Base-by-base conservation (phyloP, 768 basidiomycete genomes). In the Gautieria morchelliformis region DNA sequence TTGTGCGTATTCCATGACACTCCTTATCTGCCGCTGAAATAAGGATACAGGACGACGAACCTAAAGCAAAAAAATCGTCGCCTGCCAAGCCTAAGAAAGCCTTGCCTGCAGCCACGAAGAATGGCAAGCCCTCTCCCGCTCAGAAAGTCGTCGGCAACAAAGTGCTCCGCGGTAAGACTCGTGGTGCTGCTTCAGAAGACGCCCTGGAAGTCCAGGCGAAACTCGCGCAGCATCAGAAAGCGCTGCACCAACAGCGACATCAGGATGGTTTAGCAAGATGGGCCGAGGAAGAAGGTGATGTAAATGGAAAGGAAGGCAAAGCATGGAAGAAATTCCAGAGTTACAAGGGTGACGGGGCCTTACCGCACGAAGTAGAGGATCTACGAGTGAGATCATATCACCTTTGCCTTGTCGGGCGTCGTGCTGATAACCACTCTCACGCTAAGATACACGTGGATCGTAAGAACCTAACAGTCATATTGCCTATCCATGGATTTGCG, bases 281-380 rank as follows among this genome's bases (percentile, higher is more conserved):
- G 67, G 87, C 89, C 0, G 89, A 90, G 64, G 87, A 85, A 56
- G 89, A 85, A 7, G 84, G 80, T 35, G 89, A 82, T 0, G 73
- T 75, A 20, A 80, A 79, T 42, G 87, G 85, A 14, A 92, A 90
- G 63, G 86, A 93, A 65, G 91, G 90, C 39, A 97, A 98, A 69
- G 81, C 84, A 14, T 94, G 93, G 87, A 95, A 94, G 69, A 82
- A 85, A 60, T 98, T 95, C 74, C 92, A 92, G 73, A 95, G 93
- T 64, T 99, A 97, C 72, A 93, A 93, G 71, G 88, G 94, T 35
- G 95, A 99, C 66, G 89, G 79, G 14, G 94, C 86, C 51, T 70
- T 98, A 35, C 96, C 95, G 2, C 75, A 77, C n/a, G 87, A 93
- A 58, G 84, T 85, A 6, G 89, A 93, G 59, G 78, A 77, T 60